Evolutionary conservation across 2,329 filamentous ascomycete species (phyloP), one percentile per base, ranked within the genome.

Genomic region (Cercospora sp.): DNA sequence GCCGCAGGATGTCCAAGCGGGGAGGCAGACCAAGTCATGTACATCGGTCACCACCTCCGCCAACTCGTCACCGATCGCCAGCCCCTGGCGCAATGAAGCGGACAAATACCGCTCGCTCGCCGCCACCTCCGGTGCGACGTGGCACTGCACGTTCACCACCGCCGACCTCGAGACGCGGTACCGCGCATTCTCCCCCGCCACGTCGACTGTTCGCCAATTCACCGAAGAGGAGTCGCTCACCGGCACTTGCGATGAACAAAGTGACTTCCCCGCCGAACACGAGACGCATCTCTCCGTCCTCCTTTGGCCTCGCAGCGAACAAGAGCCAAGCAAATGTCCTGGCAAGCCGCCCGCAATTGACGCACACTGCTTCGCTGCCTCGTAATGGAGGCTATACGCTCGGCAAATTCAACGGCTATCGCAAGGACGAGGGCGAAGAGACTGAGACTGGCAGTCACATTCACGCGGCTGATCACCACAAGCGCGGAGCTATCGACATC

Each of bases 401-500:
- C 71, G 80, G 83, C 63, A 72, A 72, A 58, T 65, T 75, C 60
- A 72, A 73, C 62, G 58, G 67, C 10, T 69, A 73, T 64, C 79
- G 82, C 66, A 58, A 63, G 26, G 79, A 80, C 36, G 80, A 82
- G 20, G 78, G 80, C 59, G 79, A 74, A 28, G 74, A 75, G 12
- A 78, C 76, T 10, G 75, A 77, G n/a, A 77, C 77, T 5, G 70
- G 67, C 13, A 51, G 63, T 42, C 64, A 71, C 26, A 64, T 69
- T 51, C 65, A 65, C 68, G 77, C 75, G 67, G 78, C 79, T 13
- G 86, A 90, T 61, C 82, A 88, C 51, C 93, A 95, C 71, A 87
- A 92, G 9, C 91, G 95, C 70, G 93, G 93, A n/a, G 94, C 95
- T 40, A 96, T 99, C 73, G 95, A 98, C 80, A 99, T 97, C 69